Evolutionary conservation across 2,329 filamentous ascomycete genomes (phyloP), one percentile per base, ranked within the genome.

Genomic region (Fusarium sp.): DNA sequence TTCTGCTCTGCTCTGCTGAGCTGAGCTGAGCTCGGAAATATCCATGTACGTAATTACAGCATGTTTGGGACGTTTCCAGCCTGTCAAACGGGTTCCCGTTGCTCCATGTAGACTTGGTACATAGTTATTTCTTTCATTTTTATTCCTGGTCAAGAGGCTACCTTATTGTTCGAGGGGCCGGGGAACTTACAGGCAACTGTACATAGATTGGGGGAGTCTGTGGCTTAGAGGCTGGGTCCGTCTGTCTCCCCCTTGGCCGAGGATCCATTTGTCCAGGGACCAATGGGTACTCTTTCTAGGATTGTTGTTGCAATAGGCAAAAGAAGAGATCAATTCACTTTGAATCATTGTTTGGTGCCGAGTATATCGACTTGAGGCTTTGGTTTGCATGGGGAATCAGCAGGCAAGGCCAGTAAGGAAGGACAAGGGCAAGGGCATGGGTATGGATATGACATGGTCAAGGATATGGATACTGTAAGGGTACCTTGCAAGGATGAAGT

Each of bases 161-260:
- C 30, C 48, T 29, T 20, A 53, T 55, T 45, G 34, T 55, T 49
- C 32, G 32, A 34, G 32, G 32, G 32, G 32, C 16, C 32, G 16
- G 32, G 32, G 16, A 38, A 38, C 32, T 38, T 38, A n/a, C 32
- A 38, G 32, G 16, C 32, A 38, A n/a, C 32, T 38, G 18, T 29
- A 29, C 10, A 29, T 38, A 38, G 34, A 38, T 38, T 38, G 34
- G 34, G 34, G 34, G 34, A 38, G 34, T 65, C 48, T 48, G 63
- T 62, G 58, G 53, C 58, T 59, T 47, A 49, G 41, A 59, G 44
- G 64, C 24, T 62, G 62, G 62, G 48, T 9, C 18, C 34, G 16
- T 25, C 15, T 15, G 15, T 29, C 29, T 29, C 15, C 20, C 45
- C 29, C 24, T 38, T n/a, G 9, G 18, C 11, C 41, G 25, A 29